phyloP scores from a whole-genome alignment of 257 asterid genomes.

The Solanum commersonii region DNA sequence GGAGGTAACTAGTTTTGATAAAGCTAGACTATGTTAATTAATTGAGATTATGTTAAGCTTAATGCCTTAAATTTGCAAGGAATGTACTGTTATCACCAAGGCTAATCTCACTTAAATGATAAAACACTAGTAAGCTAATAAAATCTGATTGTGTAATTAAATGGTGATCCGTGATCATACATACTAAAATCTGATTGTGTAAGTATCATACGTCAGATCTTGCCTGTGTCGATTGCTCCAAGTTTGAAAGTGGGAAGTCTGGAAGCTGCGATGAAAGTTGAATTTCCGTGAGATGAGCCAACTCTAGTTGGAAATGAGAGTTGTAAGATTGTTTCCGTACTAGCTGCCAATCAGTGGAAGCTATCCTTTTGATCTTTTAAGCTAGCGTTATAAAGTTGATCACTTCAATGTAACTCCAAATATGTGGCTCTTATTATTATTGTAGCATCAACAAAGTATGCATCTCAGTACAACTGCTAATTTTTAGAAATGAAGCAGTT shows the following conservation, averaged over 20 bases:
- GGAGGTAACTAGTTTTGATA: slow-evolving; percentile 42
- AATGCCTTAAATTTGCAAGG: background rate
- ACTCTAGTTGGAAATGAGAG: background rate
- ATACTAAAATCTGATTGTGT: background rate
- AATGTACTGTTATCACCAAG: background rate
- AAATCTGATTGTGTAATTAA: background rate
- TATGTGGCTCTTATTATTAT: background rate
- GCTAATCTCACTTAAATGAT: background rate
- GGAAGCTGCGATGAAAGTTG: background rate
- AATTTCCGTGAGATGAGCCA: background rate
- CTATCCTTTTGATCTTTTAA: background rate
- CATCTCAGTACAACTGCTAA: background rate
- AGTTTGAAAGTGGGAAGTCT: background rate
- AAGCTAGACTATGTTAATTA: background rate
- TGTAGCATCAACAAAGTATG: background rate
- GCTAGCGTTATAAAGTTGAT: background rate
- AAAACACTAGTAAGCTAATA: background rate
- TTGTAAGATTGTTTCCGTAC: background rate
- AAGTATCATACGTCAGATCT: background rate
- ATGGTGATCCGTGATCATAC: background rate
- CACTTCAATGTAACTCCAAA: background rate
- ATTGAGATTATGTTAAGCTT: background rate
- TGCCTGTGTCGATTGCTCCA: background rate
- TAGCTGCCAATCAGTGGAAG: background rate
- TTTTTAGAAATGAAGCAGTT: background rate